Base-by-base conservation (phyloP, 768 basidiomycete genomes). In the Leccinum pellstonianum region DNA sequence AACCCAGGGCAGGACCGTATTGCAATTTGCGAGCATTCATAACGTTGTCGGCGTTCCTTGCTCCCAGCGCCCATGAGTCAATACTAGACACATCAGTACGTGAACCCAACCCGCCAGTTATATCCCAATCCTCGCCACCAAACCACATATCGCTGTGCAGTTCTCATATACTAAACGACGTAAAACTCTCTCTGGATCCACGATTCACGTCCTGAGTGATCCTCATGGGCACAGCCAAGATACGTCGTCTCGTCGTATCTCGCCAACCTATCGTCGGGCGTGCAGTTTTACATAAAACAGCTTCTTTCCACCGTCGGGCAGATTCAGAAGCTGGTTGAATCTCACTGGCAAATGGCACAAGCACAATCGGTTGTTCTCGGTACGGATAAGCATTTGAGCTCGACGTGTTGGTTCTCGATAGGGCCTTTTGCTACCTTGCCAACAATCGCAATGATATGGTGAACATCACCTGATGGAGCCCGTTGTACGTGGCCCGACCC, bases 361-460 rank as follows among this genome's bases (percentile, higher is more conserved):
- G 47, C 47, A 48, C 47, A 17, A 51, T 15, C 27, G 17, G 49
- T 10, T 27, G 49, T 51, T 29, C 49, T 51, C 12, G 49, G 21
- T 48, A 23, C 46, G 46, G 19, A 21, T 21, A 51, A 50, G 51
- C 43, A 31, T 17, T 43, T 23, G 12, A n/a, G 33, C 15, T 43
- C 55, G 55, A 47, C 23, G 56, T 33, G 27, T 21, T 41, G 59
- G 37, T 53, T 41, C 12, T 37, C 21, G 59, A 60, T 49, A 41
- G 35, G 35, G 17, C 35, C 4, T 31, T 21, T 14, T n/a, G n/a
- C 48, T 49, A 23, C 19, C 23, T 49, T 49, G 48, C 43, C 43
- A 1, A 46, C 19, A 46, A 46, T 46, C 43, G 43, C 38, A n/a
- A 41, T 17, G 17, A 0, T 4, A 0, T 37, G 37, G 5, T 35